Base-by-base conservation (phyloP, 441 rosid species). In the Adansonia rubrostipa region DNA sequence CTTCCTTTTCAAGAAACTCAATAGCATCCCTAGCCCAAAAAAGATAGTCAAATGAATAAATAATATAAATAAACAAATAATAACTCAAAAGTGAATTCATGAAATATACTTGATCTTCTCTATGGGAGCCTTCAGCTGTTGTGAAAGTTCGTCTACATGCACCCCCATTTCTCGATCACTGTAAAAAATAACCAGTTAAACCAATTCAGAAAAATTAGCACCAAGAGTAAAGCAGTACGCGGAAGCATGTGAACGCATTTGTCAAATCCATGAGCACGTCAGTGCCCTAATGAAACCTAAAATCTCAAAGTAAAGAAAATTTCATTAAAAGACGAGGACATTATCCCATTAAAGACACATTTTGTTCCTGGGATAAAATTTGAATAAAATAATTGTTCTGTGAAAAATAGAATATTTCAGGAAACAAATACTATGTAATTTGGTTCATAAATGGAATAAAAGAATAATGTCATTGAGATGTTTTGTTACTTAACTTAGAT, bases 141-240 rank as follows among this genome's bases (percentile, higher is more conserved):
- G 86, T 19, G 90, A 82, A 44, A 96, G 86, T 85, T 96, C 97
- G 80, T 92, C 91, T 47, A 91, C 56, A 80, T 96, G 99, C 47
- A 93, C 79, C n/a, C 98, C 98, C 81, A 91, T 92, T 81, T 96
- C 95, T 76, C 85, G 89, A 28, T 84, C 93, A 67, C 99, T 96
- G 90, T 80, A 85, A 72, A 77, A 45, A 82, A 28, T 61, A 61
- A 40, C 9, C 57, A 44, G 19, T 72, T 56, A 53, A 40, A 57
- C 6, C 11, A 22, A 20, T n/a, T 7, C 61, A 73, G 19, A 61
- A 24, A 71, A n/a, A 14, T 63, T 15, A 63, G 45, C 45, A 63
- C 9, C 45, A 13, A 62, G 40, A 14, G 2, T 15, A 54, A 4
- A n/a, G 17, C 19, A 14, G 58, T 54, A 54, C 13, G 44, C 44